Base-by-base conservation (phyloP, 1,284 basidiomycete genomes). In the Exsudoporus floridanus region DNA sequence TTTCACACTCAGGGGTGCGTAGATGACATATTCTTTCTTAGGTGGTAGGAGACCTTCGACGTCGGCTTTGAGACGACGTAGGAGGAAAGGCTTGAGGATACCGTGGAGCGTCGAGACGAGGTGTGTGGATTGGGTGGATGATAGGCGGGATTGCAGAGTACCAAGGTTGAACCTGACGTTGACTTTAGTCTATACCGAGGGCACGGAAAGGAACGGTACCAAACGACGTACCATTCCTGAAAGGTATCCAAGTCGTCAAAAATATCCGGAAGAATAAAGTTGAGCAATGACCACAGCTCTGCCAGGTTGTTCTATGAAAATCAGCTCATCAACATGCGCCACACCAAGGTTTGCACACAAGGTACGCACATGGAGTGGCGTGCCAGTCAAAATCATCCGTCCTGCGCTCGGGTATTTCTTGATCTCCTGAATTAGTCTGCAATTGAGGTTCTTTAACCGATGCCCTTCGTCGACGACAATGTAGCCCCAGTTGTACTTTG, bases 381-480 rank as follows among this genome's bases (percentile, higher is more conserved):
- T 98, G 21, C 95, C 95, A 1, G 94, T 98, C 50, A 98, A 73
- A 50, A 98, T 90, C 81, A 98, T 88, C 48, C 95, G 77, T 46
- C 94, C 92, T 1, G 89, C 92, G 54, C 86, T 89, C 8, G 78
- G 76, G 66, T 94, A 94, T 62, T 85, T 84, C 76, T 96, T 97
- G 59, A 98, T 86, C 71, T 98, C 94, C 55, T 82, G 82, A 69
- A 98, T 92, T 25, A 98, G 81, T 73, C 83, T 87, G 71, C 91
- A 94, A 65, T 98, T 84, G 56, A 95, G 77, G 63, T 98, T 98
- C 76, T 98, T 98, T 61, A 98, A 71, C 23, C 95, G 79, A 70
- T 98, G 95, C 0, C 94, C 94, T 71, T 98, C 95, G 67, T 98
- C 95, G 0, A 98, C 94, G 48, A 98, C 90, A 60, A 98, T 92